Base-by-base conservation (phyloP, 768 basidiomycete genomes). In the Podaxis rugospora region DNA sequence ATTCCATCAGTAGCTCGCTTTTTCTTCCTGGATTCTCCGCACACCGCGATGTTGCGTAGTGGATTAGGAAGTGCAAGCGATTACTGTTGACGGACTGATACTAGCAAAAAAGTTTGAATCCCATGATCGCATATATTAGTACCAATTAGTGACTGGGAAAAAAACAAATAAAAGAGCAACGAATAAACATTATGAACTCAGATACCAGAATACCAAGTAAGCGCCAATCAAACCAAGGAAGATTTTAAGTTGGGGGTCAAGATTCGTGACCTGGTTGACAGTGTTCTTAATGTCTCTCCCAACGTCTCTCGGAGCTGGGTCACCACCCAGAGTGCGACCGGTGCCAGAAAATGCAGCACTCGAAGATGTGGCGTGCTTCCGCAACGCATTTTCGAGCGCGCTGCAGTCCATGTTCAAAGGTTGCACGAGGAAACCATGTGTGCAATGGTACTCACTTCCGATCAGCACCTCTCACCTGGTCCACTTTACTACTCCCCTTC, bases 381-480 rank as follows among this genome's bases (percentile, higher is more conserved):
- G 75, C 25, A 94, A 62, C 32, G 85, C 78, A 35, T 74, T 76
- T 63, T 91, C 84, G 18, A 94, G 75, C 10, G 71, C 85, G 13
- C 91, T 93, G 55, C n/a, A 59, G 9, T 42, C 54, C 53, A n/a
- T 57, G 14, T 37, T 14, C n/a, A 51, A 40, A 42, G 16, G 13
- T 42, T 18, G 18, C 18, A 44, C 39, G 25, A 59, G 16, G 25
- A 49, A 52, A 46, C 28, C 32, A 35, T 13, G 32, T 5, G n/a
- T 11, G 6, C 2, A 6, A 27, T 7, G 23, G 51, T 28, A 74
- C 83, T 61, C 67, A 93, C 91, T 69, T 66, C 68, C 71, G 81
- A 69, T 93, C 77, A 11, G 91, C 91, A 4, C 92, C 92, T 56
- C 79, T 81, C 27, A 94, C 85, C 74, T 80, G 80, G 66, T 90